Evolutionary conservation across 805 yeast species (phyloP), one percentile per base, ranked within the genome.

Genomic region (Schizosaccharomyces osmophilus): DNA sequence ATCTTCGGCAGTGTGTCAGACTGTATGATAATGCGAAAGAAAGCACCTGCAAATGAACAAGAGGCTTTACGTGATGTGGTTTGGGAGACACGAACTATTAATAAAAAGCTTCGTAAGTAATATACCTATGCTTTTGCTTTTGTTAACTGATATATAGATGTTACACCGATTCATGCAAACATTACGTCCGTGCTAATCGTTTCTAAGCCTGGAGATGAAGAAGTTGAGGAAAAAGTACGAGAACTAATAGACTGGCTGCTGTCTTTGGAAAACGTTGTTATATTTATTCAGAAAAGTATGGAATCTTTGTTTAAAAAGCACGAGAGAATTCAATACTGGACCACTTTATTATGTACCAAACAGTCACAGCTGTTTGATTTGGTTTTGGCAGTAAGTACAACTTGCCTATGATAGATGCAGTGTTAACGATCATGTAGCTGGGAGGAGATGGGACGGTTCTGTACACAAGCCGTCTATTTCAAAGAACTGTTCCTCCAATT

Each of bases 371-470:
- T n/a, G 57, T 79, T 82, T 65, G 97, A 90, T 70, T 74, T 89
- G 63, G 83, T 87, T 1, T 79, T 90, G 57, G 87, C 97, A 0
- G 51, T 45, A 45, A 45, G 51, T 45, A 9, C 22, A 9, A 5
- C 8, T 42, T n/a, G 51, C 4, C 8, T 45, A 45, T 15, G 22
- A 24, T 45, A 11, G 17, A 17, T n/a, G 13, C 13, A 9, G 5
- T 45, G 51, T 22, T 45, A 45, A 45, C 51, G 1, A 19, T 15
- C 15, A 36, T n/a, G 3, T n/a, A 45, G 51, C 75, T 93, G 8
- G 98, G 98, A 31, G 98, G 98, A n/a, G 98, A 93, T 69, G 98
- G 98, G 8, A 93, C 98, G 0, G 61, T 59, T 5, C 48, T 64
- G 22, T 64, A 51, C 54, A 63, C 65, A 2, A 61, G 64, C 19